Conservation (phyloP, 2,329 filamentous ascomycete species). For the Simplicillium sp. region DNA sequence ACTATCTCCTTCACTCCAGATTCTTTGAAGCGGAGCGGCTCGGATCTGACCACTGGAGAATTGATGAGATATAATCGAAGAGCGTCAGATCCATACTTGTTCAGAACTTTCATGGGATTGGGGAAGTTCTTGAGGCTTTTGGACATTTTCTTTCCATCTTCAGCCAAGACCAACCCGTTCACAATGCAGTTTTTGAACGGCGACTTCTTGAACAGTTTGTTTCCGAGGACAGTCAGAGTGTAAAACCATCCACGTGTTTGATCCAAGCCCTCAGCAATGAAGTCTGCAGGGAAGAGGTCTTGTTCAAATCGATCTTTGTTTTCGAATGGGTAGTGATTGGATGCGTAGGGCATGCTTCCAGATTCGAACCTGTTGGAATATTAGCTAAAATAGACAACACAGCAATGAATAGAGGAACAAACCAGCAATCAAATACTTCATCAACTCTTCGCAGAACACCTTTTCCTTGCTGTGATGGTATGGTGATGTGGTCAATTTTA, state of each 20-base stretch:
- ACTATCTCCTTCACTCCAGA: slow-evolving; percentile 15
- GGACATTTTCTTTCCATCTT: slow-evolving; percentile 19
- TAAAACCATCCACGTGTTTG: slow-evolving; percentile 20
- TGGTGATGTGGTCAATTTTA: slow-evolving; percentile 16
- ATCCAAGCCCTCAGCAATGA: slow-evolving; percentile 17
- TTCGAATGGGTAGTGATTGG: slow-evolving; percentile 15
- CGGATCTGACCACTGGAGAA: slow-evolving; percentile 16
- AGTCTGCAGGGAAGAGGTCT: slow-evolving; percentile 15
- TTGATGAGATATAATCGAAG: slow-evolving; percentile 18
- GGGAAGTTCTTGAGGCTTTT: slow-evolving; percentile 18
- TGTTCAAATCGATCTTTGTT: slow-evolving; percentile 12
- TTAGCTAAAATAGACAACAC: too few species aligned
- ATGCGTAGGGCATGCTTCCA: slow-evolving; percentile 16
- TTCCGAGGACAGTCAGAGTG: slow-evolving; percentile 15
- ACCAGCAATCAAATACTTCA: slow-evolving; percentile 19
- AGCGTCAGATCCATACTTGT: slow-evolving; percentile 15
- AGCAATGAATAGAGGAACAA: not conserved
- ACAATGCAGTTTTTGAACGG: slow-evolving; percentile 18
- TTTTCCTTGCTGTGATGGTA: slow-evolving; percentile 15
- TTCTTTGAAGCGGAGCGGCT: slow-evolving; percentile 16
- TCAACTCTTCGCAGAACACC: slow-evolving; percentile 13
- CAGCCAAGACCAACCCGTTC: slow-evolving; percentile 17
- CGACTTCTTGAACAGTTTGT: slow-evolving; percentile 14
- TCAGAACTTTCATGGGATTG: slow-evolving; percentile 11
- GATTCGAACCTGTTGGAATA: slow-evolving; percentile 13